A percentile compares a stretch with the other conserved stretches of the same genome.
Conservation (phyloP, 2,329 filamentous ascomycete species). For the Thielaviopsis punctulata region DNA sequence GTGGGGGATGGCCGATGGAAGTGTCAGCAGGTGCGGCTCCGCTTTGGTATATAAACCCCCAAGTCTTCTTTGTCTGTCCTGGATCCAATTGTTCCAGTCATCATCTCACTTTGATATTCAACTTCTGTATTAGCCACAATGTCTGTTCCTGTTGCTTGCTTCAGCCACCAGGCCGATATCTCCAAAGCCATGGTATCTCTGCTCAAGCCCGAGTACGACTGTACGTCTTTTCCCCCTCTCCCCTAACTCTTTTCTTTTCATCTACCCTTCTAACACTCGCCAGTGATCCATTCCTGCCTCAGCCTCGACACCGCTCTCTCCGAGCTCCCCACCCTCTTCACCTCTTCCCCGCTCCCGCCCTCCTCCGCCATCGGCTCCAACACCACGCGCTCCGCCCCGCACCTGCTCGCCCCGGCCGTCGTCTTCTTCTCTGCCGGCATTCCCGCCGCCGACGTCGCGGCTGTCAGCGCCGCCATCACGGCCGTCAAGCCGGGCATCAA, state of each 20-base stretch:
- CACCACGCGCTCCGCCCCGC: neutral
- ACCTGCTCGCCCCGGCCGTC: neutral
- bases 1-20: neutral
- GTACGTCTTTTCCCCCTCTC: neutral
- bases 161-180: slow-evolving; percentile 8
- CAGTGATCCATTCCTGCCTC: slow-evolving; percentile 9
- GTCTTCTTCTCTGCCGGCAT: slow-evolving; percentile 4
- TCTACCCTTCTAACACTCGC: neutral
- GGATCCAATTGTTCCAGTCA: neutral
- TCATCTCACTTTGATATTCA: no score
- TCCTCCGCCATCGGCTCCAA: slow-evolving; percentile 9
- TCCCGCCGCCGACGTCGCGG: neutral
- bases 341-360: neutral
- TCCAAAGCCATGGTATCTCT: slow-evolving; percentile 5
- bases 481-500: neutral
- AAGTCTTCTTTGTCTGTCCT: neutral
- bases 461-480: slow-evolving; percentile 4
- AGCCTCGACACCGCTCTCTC: slow-evolving; percentile 1
- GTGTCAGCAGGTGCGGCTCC: neutral
- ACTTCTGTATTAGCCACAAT: slow-evolving; percentile 2
- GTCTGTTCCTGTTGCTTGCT: slow-evolving; percentile 10
- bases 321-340: slow-evolving; percentile 8
- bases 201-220: slow-evolving; percentile 11
- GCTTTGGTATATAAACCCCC: neutral
- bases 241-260: neutral